phyloP scores from a whole-genome alignment of 306 rosid genomes.

The Vigna nakashimae region DNA sequence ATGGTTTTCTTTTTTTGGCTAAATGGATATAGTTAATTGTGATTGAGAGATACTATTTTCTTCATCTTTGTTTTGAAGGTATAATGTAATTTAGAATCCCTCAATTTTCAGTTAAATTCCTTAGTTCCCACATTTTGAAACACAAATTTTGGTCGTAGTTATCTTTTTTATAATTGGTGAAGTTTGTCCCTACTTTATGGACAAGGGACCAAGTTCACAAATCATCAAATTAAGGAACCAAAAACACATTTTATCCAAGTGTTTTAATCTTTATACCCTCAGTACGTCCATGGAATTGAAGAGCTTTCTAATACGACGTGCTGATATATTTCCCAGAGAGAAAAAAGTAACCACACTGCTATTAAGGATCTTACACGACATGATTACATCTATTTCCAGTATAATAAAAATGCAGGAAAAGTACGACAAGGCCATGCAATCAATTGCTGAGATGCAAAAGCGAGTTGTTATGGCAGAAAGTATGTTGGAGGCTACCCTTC shows the following conservation, averaged over 20 bases:
- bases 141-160: neutral
- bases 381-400: slow-evolving; percentile 49
- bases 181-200: neutral
- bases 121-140: neutral
- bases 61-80: neutral
- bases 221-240: neutral
- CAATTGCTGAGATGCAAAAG: slow-evolving; percentile 76
- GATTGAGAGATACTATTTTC: slow-evolving; percentile 15
- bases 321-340: slow-evolving; percentile 19
- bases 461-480: slow-evolving; percentile 89
- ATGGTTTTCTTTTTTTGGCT: slow-evolving; percentile 10
- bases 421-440: slow-evolving; percentile 79
- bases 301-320: slow-evolving; percentile 22
- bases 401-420: slow-evolving; percentile 75
- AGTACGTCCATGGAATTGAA: slow-evolving; percentile 30
- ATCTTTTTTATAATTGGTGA: neutral
- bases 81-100: neutral
- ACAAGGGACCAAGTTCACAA: neutral
- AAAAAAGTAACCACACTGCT: slow-evolving; percentile 30
- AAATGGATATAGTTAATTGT: neutral
- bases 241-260: slow-evolving; percentile 1
- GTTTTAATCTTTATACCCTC: slow-evolving; percentile 35
- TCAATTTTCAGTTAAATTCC: neutral
- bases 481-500: slow-evolving; percentile 92
- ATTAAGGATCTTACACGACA: slow-evolving; percentile 48